phyloP scores from a whole-genome alignment of 2,329 filamentous ascomycete species.

The Aspergillus tamarii region DNA sequence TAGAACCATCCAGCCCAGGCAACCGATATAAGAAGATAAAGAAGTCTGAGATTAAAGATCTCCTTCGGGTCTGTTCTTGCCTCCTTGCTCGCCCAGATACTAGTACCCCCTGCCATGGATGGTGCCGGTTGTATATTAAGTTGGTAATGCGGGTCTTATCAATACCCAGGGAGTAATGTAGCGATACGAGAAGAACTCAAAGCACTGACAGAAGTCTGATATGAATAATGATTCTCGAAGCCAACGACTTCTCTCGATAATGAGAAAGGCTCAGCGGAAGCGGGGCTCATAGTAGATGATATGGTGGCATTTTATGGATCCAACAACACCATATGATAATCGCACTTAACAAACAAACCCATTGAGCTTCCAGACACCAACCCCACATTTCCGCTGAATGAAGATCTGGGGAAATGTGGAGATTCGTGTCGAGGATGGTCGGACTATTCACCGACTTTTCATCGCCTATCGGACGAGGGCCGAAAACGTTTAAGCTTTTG shows the following conservation, averaged over 20 bases:
- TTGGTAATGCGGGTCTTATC: not conserved
- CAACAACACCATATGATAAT: not conserved
- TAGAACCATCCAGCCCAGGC: conserved; percentile 42
- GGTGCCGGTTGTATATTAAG: rapidly evolving
- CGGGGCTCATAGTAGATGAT: not conserved
- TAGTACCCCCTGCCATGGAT: not conserved
- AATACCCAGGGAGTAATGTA: too few species aligned
- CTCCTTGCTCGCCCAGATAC: not conserved
- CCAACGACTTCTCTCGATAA: rapidly evolving
- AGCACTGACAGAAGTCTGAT: not conserved
- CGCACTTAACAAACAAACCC: not conserved
- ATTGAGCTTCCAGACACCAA: not conserved
- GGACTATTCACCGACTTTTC: not conserved
- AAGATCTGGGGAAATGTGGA: not conserved
- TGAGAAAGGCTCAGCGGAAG: not conserved
- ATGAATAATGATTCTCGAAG: not conserved
- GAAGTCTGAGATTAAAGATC: not conserved
- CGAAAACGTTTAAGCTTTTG: not conserved
- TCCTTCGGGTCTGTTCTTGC: not conserved
- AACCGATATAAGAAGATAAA: not conserved
- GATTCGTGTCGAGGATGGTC: not conserved
- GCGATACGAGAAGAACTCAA: not conserved
- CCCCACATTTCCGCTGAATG: not conserved
- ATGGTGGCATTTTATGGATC: not conserved
- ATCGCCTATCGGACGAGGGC: not conserved